Conservation (phyloP, 1,139 yeast genomes). For the Hyphopichia burtonii region DNA sequence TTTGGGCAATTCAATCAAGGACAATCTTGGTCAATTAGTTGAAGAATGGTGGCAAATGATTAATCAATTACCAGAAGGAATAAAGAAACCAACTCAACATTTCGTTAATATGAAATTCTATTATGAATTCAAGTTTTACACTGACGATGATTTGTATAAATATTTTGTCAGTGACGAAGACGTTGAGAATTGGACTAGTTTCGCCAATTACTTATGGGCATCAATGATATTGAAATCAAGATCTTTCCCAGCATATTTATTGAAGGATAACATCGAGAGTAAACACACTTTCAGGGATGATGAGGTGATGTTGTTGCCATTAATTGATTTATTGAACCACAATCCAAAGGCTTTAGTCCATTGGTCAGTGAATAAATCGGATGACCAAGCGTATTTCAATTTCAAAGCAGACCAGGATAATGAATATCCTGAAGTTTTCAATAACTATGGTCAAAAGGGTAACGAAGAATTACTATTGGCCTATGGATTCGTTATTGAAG, state of each 20-base stretch:
- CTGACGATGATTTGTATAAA: constrained; percentile 33
- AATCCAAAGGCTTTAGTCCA: constrained; percentile 57
- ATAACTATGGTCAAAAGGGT: constrained; percentile 85
- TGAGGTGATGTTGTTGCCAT: constrained; percentile 71
- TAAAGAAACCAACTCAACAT: constrained; percentile 34
- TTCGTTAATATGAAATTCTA: constrained; percentile 45
- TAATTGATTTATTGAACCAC: constrained; percentile 79
- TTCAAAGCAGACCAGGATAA: constrained; percentile 48
- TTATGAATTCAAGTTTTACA: constrained; percentile 47
- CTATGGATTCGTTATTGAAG: constrained; percentile 67
- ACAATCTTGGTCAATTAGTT: constrained; percentile 30
- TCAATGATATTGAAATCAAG: constrained; percentile 68
- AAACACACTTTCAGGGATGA: constrained; percentile 27
- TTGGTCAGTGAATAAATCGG: constrained; percentile 47
- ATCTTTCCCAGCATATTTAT: constrained; percentile 68
- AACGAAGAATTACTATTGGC: constrained; percentile 70
- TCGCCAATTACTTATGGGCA: constrained; percentile 73
- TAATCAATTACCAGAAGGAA: constrained; percentile 31
- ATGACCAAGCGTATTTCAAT: constrained; percentile 19
- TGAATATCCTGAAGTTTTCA: constrained; percentile 38
- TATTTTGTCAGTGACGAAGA: constrained; percentile 22
- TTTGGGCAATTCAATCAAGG: constrained; percentile 41
- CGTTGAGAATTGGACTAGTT: constrained; percentile 55
- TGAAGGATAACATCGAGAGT: constrained; percentile 24
- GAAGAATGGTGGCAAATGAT: constrained; percentile 55